phyloP scores from a whole-genome alignment of 768 basidiomycete species.

The Neoboletus subvelutipes region DNA sequence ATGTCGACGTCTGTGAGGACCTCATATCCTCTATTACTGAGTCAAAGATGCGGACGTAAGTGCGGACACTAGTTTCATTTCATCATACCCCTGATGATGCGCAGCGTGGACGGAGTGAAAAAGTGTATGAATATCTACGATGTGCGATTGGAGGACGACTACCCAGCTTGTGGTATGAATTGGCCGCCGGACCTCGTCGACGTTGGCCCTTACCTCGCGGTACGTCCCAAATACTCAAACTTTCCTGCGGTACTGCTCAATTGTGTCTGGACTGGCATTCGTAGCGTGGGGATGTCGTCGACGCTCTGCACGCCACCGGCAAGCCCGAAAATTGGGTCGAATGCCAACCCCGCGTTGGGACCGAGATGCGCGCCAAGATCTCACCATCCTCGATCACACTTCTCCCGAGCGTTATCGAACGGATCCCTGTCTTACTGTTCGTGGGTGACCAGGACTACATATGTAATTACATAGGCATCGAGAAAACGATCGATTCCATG shows the following conservation, averaged over 20 bases:
- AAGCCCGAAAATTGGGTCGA: constrained; percentile 86
- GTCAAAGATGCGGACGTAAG: constrained; percentile 25
- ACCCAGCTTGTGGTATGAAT: constrained; percentile 93
- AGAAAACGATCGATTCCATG: constrained; percentile 79
- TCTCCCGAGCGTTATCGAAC: constrained; percentile 74
- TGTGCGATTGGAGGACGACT: constrained; percentile 80
- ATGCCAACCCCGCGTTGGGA: constrained; percentile 69
- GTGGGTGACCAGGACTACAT: constrained; percentile 96
- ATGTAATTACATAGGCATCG: constrained; percentile 92
- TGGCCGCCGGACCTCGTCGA: constrained; percentile 89
- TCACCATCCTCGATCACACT: constrained; percentile 73
- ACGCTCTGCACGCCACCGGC: constrained; percentile 75
- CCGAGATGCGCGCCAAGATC: constrained; percentile 51
- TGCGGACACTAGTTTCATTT: neutral
- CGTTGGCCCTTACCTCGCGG: constrained; percentile 76
- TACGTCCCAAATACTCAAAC: constrained; percentile 40
- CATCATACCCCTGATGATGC: neutral
- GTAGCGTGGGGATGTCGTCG: constrained; percentile 78
- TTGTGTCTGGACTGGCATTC: neutral
- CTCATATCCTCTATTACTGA: constrained; percentile 49
- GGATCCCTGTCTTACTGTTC: constrained; percentile 86
- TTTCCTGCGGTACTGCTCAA: neutral
- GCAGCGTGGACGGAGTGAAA: constrained; percentile 62
- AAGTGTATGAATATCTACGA: constrained; percentile 96
- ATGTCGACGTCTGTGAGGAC: constrained; percentile 54